Evolutionary conservation across 2,329 filamentous ascomycete species (phyloP).

Genomic region (Coniochaeta sp.): DNA sequence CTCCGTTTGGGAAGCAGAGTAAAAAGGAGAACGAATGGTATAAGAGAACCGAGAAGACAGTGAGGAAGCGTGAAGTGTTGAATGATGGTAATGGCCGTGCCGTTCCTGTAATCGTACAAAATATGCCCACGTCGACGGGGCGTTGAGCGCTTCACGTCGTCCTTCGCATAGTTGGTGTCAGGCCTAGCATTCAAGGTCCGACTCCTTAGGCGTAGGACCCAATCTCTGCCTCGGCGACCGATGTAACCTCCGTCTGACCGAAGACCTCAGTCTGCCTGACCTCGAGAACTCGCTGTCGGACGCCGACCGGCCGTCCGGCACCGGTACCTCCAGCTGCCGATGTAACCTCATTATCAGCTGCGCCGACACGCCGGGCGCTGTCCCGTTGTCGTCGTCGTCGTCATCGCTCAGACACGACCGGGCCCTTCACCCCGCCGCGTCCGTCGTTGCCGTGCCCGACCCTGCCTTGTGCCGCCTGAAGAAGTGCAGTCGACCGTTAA

Average conservation of each 20-base stretch:
- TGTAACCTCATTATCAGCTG: background rate
- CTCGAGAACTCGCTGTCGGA: too few species aligned
- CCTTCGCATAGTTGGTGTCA: too few species aligned
- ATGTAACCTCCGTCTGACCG: too few species aligned
- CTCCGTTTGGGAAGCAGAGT: background rate
- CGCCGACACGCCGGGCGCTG: background rate
- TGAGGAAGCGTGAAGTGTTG: slow-evolving; percentile 3
- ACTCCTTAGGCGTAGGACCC: too few species aligned
- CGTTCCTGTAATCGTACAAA: background rate
- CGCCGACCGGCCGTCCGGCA: too few species aligned
- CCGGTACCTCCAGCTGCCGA: background rate
- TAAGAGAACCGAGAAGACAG: slow-evolving; percentile 5
- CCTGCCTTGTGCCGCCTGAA: slow-evolving; percentile 49
- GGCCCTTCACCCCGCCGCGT: slow-evolving; percentile 17
- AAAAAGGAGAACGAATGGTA: background rate
- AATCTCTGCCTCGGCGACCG: too few species aligned
- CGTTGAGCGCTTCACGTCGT: too few species aligned
- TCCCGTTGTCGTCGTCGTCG: background rate
- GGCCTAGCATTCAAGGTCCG: too few species aligned
- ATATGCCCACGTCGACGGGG: too few species aligned
- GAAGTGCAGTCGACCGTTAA: slow-evolving; percentile 53
- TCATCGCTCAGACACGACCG: background rate
- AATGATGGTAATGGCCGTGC: background rate
- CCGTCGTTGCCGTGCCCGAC: slow-evolving; percentile 24
- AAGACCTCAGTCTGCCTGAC: too few species aligned